Evolutionary conservation across 148 eudicot genomes (phyloP), one percentile per base, ranked within the genome.

Genomic region (Camellia sinensis): DNA sequence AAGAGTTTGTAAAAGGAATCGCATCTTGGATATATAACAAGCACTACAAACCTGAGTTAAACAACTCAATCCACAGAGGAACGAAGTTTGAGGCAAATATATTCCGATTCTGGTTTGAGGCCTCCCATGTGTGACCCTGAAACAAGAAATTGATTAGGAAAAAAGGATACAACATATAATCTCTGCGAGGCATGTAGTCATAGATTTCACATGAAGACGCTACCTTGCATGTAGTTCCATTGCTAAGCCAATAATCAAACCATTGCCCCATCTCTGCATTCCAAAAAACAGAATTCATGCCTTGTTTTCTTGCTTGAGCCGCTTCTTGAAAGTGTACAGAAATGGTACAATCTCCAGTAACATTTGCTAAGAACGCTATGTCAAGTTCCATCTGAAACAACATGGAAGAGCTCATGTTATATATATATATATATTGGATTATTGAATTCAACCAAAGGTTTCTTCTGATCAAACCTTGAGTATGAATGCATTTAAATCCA

Each of bases 401-500:
- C 59, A 10, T 15, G 10, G 29, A 71, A 1, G 7, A 74, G 45
- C 22, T 64, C 44, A 71, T 6, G 60, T 73, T 15, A 48, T 21
- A 7, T 46, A 63, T 64, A 19, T 64, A 19, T 61, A 56, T 70
- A 56, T 43, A 61, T 50, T 12, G 19, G 1, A 66, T 50, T 9
- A 7, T 44, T 40, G n/a, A 68, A 70, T 59, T 80, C 45, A 71
- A 61, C 4, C 4, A 10, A 37, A 54, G 7, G n/a, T 1, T 60
- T 45, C 22, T 21, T 48, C 12, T 17, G 12, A 75, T 18, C 74
- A 68, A 87, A 91, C 99, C 93, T 95, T 92, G 41, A 95, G 89
- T 80, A 95, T 67, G 82, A 89, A 91, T n/a, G 95, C 87, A 86
- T 95, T 95, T 85, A 95, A 89, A 82, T 95, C 99, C 56, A 95